phyloP scores from a whole-genome alignment of 2,329 filamentous ascomycete genomes.

The Diplodia seriata region DNA sequence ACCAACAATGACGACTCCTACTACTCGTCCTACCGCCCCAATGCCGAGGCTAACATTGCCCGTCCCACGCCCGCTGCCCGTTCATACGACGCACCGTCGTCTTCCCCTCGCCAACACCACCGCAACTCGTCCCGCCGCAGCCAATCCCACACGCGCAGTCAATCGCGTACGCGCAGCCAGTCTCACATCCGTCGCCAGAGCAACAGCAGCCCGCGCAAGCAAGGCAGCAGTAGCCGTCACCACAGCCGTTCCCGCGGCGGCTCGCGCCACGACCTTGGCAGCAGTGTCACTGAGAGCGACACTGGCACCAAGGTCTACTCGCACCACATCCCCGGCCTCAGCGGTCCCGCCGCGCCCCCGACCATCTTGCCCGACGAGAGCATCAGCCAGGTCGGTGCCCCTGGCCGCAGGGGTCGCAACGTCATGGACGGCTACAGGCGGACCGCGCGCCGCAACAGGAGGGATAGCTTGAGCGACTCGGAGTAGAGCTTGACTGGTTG shows the following conservation, averaged over 20 bases:
- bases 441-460: conserved; percentile 52
- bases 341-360: conserved; percentile 38
- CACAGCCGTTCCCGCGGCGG: conserved; percentile 33
- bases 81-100: conserved; percentile 34
- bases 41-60: conserved; percentile 40
- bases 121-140: conserved; percentile 37
- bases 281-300: conserved; percentile 37
- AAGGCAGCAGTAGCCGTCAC: conserved; percentile 36
- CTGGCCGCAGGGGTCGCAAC: conserved; percentile 47
- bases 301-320: conserved; percentile 63
- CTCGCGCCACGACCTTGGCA: conserved; percentile 49
- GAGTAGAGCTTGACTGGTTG: neutral
- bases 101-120: conserved; percentile 30
- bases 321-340: conserved; percentile 63
- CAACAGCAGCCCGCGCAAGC: neutral
- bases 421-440: conserved; percentile 52
- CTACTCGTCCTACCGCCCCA: conserved; percentile 51
- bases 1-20: conserved; percentile 31
- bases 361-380: conserved; percentile 48
- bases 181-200: conserved; percentile 32
- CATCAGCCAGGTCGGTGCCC: conserved; percentile 49
- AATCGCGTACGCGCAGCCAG: conserved; percentile 45
- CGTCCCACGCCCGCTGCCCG: conserved; percentile 36
- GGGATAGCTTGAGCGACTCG: conserved; percentile 61
- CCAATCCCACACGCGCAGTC: conserved; percentile 37